Evolutionary conservation across 768 basidiomycete genomes (phyloP).

Genomic region (Lactarius indigo): DNA sequence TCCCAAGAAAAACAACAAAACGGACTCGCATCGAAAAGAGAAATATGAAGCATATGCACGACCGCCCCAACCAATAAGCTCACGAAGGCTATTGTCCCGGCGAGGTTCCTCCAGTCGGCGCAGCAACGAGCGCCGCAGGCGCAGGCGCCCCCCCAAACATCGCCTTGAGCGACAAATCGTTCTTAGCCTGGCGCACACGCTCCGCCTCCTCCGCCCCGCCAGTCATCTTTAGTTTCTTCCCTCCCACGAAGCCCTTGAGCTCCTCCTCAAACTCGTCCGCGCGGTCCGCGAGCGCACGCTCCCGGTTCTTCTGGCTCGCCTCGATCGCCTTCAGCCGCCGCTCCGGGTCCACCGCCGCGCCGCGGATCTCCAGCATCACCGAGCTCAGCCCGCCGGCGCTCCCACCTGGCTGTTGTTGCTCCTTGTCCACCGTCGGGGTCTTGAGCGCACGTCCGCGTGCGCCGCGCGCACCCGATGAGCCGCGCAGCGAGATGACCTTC

Average conservation of each 20-base stretch:
- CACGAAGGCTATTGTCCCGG: not conserved
- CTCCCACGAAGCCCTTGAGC: conserved; percentile 78
- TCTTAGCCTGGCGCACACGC: conserved; percentile 78
- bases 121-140: not conserved
- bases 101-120: not conserved
- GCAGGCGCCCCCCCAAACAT: conserved; percentile 59
- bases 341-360: conserved; percentile 77
- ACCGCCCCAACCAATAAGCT: not conserved
- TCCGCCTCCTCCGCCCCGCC: conserved; percentile 92
- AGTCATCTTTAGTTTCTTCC: conserved; percentile 91
- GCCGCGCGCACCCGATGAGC: conserved; percentile 40
- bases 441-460: conserved; percentile 45
- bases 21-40: not conserved
- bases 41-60: conserved; percentile 7
- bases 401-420: conserved; percentile 36
- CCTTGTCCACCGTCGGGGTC: conserved; percentile 65
- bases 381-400: conserved; percentile 52
- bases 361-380: conserved; percentile 89
- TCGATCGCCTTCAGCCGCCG: conserved; percentile 90
- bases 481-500: conserved; percentile 75
- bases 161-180: conserved; percentile 81
- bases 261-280: conserved; percentile 86
- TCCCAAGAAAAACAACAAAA: too few relatives aligned
- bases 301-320: conserved; percentile 74
- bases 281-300: conserved; percentile 66